Evolutionary conservation across 331 rosid genomes (phyloP).

Genomic region (Quercus phellos): DNA sequence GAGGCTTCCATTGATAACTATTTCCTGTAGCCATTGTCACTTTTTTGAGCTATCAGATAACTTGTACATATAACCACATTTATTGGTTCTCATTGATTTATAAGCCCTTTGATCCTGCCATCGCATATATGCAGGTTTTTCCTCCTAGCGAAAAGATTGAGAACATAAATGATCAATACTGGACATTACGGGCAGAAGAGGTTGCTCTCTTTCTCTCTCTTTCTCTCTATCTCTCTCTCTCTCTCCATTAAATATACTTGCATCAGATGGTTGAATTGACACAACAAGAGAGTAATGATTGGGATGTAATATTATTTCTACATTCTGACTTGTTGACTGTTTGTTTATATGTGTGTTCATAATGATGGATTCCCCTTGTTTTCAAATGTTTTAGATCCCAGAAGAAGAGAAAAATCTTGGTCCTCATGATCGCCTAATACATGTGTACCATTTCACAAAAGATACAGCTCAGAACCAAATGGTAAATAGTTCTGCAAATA

Average conservation of each 20-base stretch:
- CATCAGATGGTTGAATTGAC: not conserved
- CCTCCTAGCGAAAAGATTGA: constrained; percentile 82
- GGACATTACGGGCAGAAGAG: constrained; percentile 95
- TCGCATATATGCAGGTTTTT: constrained; percentile 53
- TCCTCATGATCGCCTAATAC: constrained; percentile 70
- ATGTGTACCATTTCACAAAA: constrained; percentile 83
- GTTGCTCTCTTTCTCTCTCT: constrained; percentile 30
- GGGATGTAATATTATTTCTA: no score
- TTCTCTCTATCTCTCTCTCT: not conserved
- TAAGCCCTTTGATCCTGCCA: constrained; percentile 3
- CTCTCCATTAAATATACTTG: not conserved
- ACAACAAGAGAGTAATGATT: not conserved
- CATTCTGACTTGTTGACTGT: not conserved
- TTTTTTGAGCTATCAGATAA: constrained; percentile 1
- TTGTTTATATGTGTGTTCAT: not conserved
- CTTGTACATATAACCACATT: not conserved
- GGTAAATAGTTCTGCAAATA: constrained; percentile 33
- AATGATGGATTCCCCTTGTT: not conserved
- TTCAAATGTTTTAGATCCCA: constrained; percentile 48
- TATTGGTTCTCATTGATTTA: not conserved
- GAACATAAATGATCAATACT: constrained; percentile 82
- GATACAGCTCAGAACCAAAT: constrained; percentile 73
- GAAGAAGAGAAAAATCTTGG: constrained; percentile 82
- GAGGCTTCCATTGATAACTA: not conserved
- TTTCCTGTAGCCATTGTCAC: not conserved